phyloP scores from a whole-genome alignment of 2,329 filamentous ascomycete species.

The Aspergillus piperis region DNA sequence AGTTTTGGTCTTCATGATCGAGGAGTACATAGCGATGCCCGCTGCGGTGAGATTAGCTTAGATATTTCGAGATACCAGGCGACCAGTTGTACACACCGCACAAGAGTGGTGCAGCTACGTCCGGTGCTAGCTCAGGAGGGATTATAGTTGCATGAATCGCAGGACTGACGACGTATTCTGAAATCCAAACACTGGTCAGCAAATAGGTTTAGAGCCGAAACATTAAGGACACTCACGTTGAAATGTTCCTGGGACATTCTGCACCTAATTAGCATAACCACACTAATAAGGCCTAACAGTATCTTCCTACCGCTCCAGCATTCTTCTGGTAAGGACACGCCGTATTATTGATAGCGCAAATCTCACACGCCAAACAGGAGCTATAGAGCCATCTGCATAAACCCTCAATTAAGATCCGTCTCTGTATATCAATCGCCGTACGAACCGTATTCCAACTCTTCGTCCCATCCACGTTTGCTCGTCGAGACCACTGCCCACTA shows the following conservation, averaged over 20 bases:
- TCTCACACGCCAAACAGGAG: conserved; percentile 41
- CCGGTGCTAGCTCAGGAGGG: conserved; percentile 33
- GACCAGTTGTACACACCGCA: conserved; percentile 32
- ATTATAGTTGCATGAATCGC: conserved; percentile 40
- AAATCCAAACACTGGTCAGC: background rate
- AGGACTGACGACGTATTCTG: conserved; percentile 40
- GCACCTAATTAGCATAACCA: conserved; percentile 1
- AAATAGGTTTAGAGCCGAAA: background rate
- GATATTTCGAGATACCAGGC: background rate
- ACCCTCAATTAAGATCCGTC: conserved; percentile 15
- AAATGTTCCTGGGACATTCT: conserved; percentile 43
- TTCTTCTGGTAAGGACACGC: conserved; percentile 43
- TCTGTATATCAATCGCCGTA: background rate
- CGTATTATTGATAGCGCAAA: conserved; percentile 41
- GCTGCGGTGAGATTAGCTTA: conserved; percentile 21
- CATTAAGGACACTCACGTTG: conserved; percentile 28
- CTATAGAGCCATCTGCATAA: conserved; percentile 41
- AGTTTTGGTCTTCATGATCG: conserved; percentile 40
- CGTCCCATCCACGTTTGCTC: conserved; percentile 32
- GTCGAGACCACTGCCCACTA: conserved; percentile 33
- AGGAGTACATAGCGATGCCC: conserved; percentile 44
- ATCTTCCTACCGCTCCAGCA: conserved; percentile 36
- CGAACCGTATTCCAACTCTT: conserved; percentile 36
- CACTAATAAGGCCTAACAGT: background rate
- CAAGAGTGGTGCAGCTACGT: conserved; percentile 38